phyloP scores from a whole-genome alignment of 768 basidiomycete species.

The Tephrocybe rancida region DNA sequence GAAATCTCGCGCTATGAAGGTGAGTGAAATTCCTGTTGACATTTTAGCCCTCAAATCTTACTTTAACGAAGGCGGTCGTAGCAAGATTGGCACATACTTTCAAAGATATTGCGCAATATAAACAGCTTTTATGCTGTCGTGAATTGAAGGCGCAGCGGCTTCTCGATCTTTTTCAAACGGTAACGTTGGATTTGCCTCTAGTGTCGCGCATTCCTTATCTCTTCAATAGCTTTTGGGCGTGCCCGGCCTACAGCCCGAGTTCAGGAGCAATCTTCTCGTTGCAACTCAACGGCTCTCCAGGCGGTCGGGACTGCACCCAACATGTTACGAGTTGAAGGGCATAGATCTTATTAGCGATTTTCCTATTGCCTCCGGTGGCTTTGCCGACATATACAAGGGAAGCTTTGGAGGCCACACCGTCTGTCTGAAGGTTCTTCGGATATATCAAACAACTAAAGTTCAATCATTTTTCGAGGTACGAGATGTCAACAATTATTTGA shows the following conservation, averaged over 20 bases:
- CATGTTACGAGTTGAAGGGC: slow-evolving; percentile 5
- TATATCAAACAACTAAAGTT: background rate
- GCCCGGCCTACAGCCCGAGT: background rate
- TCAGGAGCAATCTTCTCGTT: slow-evolving; percentile 7
- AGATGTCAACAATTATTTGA: background rate
- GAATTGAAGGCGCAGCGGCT: slow-evolving; percentile 1
- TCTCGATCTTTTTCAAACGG: slow-evolving; percentile 2
- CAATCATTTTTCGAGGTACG: background rate
- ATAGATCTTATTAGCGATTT: background rate
- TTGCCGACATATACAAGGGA: slow-evolving; percentile 13
- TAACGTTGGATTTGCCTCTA: background rate
- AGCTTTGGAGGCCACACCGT: slow-evolving; percentile 2
- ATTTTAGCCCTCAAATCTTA: background rate
- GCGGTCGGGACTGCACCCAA: slow-evolving; percentile 3
- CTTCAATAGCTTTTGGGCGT: background rate
- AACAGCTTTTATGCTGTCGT: background rate
- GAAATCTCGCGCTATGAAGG: background rate
- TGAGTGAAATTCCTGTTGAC: background rate
- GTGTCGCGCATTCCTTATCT: background rate
- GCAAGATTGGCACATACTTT: background rate
- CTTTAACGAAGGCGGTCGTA: background rate
- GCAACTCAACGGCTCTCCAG: slow-evolving; percentile 9
- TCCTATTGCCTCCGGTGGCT: slow-evolving; percentile 10
- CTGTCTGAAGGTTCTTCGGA: slow-evolving; percentile 3
- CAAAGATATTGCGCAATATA: background rate